phyloP scores from a whole-genome alignment of 2,329 filamentous ascomycete genomes.

The Diaporthe sp. region DNA sequence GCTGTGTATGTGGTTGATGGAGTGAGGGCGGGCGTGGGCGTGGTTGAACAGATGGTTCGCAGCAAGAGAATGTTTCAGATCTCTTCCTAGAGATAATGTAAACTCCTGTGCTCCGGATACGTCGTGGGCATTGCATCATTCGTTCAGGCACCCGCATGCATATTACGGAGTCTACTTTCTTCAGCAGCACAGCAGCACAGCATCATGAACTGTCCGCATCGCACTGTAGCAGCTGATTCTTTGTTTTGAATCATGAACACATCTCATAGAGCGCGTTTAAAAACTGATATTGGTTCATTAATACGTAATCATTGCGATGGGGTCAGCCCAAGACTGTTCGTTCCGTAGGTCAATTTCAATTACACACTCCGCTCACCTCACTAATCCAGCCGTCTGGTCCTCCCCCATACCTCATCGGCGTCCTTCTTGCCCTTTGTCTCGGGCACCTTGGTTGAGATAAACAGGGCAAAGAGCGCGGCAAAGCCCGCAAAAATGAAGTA shows the following conservation, averaged over 20 bases:
- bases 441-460: constrained; percentile 80
- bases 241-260: too few species aligned
- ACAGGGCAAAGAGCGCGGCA: constrained; percentile 74
- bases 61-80: constrained; percentile 51
- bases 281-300: neutral
- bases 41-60: constrained; percentile 66
- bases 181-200: neutral
- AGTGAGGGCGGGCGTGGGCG: constrained; percentile 74
- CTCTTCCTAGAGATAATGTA: neutral
- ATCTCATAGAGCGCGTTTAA: neutral
- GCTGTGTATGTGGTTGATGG: constrained; percentile 81
- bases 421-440: constrained; percentile 89
- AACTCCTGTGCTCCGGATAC: neutral
- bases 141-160: neutral
- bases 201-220: neutral
- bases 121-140: neutral
- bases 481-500: constrained; percentile 92
- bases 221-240: neutral
- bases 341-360: neutral
- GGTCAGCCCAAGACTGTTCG: neutral
- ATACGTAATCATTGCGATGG: neutral
- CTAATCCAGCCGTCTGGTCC: constrained; percentile 65
- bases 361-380: neutral
- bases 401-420: constrained; percentile 91
- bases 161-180: neutral